Evolutionary conservation across 805 yeast genomes (phyloP), one percentile per base, ranked within the genome.

Genomic region (Candida piceae): DNA sequence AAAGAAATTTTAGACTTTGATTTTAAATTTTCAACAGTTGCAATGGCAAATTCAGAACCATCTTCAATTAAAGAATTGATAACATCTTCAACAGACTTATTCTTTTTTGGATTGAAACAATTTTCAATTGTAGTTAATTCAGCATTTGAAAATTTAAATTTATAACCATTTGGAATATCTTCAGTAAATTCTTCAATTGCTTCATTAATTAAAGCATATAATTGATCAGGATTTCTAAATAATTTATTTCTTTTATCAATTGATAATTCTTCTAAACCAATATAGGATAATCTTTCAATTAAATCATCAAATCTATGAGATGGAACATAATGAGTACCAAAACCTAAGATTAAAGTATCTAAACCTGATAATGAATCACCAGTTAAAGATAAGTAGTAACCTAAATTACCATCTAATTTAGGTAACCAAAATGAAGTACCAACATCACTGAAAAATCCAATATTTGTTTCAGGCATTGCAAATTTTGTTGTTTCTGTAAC

Each of bases 391-490:
- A 86, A 64, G 62, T 83, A 93, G 57, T 81, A 75, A 32, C 97
- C 97, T 42, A 89, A 64, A 49, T 85, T 78, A 35, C 85, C 86
- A 51, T 86, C 88, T 42, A 87, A 63, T 45, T 84, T 76, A 23
- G 95, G 88, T 49, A 93, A 67, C 63, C 88, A 89, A 63, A 86
- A 90, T 9, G 95, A 78, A 25, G 94, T 81, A 30, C 97, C 98
- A 10, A 93, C 97, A 60, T 93, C 98, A 16, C 95, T 95, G 64
- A 86, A 84, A 61, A 87, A 86, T 1, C 98, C 98, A 58, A 93
- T 93, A 53, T 85, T 88, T 71, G 94, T 84, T 63, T 93, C 97
- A 7, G 98, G 97, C 98, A 93, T 93, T 44, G 97, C 96, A 65
- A 88, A 74, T 57, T 80, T 73, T 9, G 97, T 89, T 51, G 76